Conservation (phyloP, 345 rosid genomes). For the Geranium rotundifolium region DNA sequence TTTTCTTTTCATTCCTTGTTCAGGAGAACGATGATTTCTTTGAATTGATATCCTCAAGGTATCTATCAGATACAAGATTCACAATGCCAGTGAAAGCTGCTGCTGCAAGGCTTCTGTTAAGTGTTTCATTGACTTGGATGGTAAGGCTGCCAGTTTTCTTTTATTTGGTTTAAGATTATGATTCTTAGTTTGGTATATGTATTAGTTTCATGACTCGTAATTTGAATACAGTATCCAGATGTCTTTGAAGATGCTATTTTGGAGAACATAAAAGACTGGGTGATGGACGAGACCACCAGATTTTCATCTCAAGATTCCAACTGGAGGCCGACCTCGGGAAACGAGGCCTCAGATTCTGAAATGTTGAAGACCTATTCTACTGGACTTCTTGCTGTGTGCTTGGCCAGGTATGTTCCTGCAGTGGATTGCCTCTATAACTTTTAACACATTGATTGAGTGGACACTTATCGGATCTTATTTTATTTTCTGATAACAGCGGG, state of each 20-base stretch:
- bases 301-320: slow-evolving; percentile 39
- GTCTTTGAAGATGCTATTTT: slow-evolving; percentile 71
- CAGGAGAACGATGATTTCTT: slow-evolving; percentile 98
- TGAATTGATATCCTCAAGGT: slow-evolving; percentile 80
- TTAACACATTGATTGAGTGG: slow-evolving; percentile 1
- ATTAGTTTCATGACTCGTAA: slow-evolving; percentile 8
- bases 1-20: slow-evolving; percentile 3
- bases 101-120: slow-evolving; percentile 66
- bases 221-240: slow-evolving; percentile 61
- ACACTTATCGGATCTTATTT: neutral
- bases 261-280: slow-evolving; percentile 80
- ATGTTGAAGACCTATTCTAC: slow-evolving; percentile 81
- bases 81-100: slow-evolving; percentile 75
- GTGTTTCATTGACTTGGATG: slow-evolving; percentile 72
- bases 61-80: slow-evolving; percentile 64
- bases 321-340: slow-evolving; percentile 31
- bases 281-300: slow-evolving; percentile 58
- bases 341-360: slow-evolving; percentile 67
- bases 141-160: slow-evolving; percentile 22
- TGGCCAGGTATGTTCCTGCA: slow-evolving; percentile 40
- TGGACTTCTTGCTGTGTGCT: slow-evolving; percentile 86
- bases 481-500: slow-evolving; percentile 36
- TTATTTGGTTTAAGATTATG: neutral
- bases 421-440: neutral
- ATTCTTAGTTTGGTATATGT: neutral